A percentile compares a stretch with the other conserved stretches of the same genome.
phyloP scores from a whole-genome alignment of 2,329 filamentous ascomycete species.

The Fusarium bulbicola region DNA sequence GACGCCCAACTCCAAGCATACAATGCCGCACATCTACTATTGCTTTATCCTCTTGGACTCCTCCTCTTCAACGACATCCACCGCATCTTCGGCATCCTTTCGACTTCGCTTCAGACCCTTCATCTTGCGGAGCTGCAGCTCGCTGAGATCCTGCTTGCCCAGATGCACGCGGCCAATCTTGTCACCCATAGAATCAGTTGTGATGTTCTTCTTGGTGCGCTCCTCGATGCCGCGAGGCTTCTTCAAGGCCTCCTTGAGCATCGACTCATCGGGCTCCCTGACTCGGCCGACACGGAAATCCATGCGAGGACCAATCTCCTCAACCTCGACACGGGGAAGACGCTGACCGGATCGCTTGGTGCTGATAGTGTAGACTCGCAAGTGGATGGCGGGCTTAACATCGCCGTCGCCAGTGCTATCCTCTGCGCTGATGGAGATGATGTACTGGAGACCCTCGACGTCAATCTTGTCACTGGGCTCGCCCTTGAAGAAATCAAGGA shows the following conservation, averaged over 20 bases:
- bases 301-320: slow-evolving; percentile 94
- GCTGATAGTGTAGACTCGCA: slow-evolving; percentile 85
- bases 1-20: slow-evolving; percentile 46
- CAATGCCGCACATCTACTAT: slow-evolving; percentile 37
- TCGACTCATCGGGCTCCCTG: slow-evolving; percentile 78
- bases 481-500: slow-evolving; percentile 92
- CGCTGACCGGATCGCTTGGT: slow-evolving; percentile 89
- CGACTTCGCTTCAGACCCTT: slow-evolving; percentile 93
- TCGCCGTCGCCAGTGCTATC: slow-evolving; percentile 61
- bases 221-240: slow-evolving; percentile 80
- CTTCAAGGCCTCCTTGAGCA: slow-evolving; percentile 91
- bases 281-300: slow-evolving; percentile 88
- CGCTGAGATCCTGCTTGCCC: slow-evolving; percentile 85
- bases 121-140: slow-evolving; percentile 97
- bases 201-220: slow-evolving; percentile 94
- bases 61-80: slow-evolving; percentile 53
- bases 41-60: slow-evolving; percentile 51
- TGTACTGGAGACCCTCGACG: slow-evolving; percentile 92
- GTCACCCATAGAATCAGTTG: slow-evolving; percentile 90
- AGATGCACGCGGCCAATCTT: slow-evolving; percentile 95
- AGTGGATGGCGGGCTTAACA: slow-evolving; percentile 65
- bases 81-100: slow-evolving; percentile 62
- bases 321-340: slow-evolving; percentile 88
- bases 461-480: slow-evolving; percentile 81
- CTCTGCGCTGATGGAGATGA: slow-evolving; percentile 82